Evolutionary conservation across 2,329 filamentous ascomycete genomes (phyloP).

Genomic region (Neofusicoccum kwambonambiense): DNA sequence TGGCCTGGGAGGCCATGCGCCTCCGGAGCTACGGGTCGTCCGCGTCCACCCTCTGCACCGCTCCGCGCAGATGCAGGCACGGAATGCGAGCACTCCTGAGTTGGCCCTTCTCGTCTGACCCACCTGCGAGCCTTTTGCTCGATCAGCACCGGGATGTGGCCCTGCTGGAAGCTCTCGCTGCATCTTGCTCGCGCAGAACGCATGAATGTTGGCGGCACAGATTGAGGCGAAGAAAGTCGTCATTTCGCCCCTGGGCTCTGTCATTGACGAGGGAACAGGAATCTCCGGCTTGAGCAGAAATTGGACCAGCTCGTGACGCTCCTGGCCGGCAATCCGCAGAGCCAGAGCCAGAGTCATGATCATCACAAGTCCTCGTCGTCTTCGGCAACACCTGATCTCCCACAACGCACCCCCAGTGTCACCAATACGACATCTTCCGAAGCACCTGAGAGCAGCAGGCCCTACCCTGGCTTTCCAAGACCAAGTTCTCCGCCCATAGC

Average conservation of each 20-base stretch:
- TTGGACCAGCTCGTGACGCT: slow-evolving; percentile 16
- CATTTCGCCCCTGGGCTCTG: too few species aligned
- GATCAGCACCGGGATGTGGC: not conserved
- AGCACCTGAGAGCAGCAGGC: not conserved
- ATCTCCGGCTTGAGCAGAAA: slow-evolving; percentile 12
- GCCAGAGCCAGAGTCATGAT: not conserved
- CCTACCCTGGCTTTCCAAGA: not conserved
- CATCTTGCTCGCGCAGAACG: too few species aligned
- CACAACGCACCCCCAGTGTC: not conserved
- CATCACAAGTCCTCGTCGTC: not conserved
- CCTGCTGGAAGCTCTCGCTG: too few species aligned
- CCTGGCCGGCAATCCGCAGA: slow-evolving; percentile 1
- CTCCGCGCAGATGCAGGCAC: not conserved
- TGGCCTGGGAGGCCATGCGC: not conserved
- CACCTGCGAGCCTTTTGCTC: not conserved
- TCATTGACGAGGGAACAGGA: slow-evolving; percentile 2
- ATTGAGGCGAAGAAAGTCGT: too few species aligned
- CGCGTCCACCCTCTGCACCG: not conserved
- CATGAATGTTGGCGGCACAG: too few species aligned
- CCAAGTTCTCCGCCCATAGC: not conserved
- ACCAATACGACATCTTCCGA: not conserved
- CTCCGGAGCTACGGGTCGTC: not conserved
- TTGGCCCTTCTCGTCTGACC: not conserved
- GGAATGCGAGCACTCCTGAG: not conserved
- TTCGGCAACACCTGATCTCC: slow-evolving; percentile 11